Evolutionary conservation across 2,329 filamentous ascomycete species (phyloP).

Genomic region (Colletotrichum higginsianum): DNA sequence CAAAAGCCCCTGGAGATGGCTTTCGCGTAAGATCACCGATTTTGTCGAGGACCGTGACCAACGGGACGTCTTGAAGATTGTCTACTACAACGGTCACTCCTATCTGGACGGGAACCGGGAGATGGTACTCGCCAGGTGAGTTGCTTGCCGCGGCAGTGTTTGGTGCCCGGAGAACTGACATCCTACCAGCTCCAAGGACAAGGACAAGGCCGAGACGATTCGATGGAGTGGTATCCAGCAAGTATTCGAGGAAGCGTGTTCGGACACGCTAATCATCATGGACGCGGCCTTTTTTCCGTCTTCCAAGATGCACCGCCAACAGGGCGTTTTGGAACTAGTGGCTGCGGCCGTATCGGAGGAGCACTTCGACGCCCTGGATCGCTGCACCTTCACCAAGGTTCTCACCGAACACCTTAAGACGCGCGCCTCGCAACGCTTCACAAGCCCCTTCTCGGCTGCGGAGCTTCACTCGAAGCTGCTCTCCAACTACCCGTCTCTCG

Average conservation of each 20-base stretch:
- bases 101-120: slow-evolving; percentile 69
- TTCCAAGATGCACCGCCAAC: slow-evolving; percentile 65
- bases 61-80: slow-evolving; percentile 70
- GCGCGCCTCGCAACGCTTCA: slow-evolving; percentile 59
- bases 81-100: slow-evolving; percentile 71
- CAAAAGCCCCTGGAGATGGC: slow-evolving; percentile 68
- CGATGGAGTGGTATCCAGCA: slow-evolving; percentile 71
- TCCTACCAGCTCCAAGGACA: slow-evolving; percentile 61
- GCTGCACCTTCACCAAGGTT: slow-evolving; percentile 67
- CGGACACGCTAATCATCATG: slow-evolving; percentile 72
- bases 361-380: slow-evolving; percentile 62
- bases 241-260: slow-evolving; percentile 68
- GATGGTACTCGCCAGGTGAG: slow-evolving; percentile 71
- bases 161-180: slow-evolving; percentile 11
- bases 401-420: slow-evolving; percentile 65
- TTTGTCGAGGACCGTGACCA: slow-evolving; percentile 69
- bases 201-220: slow-evolving; percentile 62
- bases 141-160: neutral
- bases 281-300: slow-evolving; percentile 72
- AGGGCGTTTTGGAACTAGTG: slow-evolving; percentile 70
- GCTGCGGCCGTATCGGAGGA: slow-evolving; percentile 70
- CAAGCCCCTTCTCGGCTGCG: slow-evolving; percentile 63
- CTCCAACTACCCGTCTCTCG: slow-evolving; percentile 65
- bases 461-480: slow-evolving; percentile 70
- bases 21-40: slow-evolving; percentile 65